Evolutionary conservation across 768 basidiomycete species (phyloP), one percentile per base, ranked within the genome.

Genomic region (Cystobasidium tubakii): DNA sequence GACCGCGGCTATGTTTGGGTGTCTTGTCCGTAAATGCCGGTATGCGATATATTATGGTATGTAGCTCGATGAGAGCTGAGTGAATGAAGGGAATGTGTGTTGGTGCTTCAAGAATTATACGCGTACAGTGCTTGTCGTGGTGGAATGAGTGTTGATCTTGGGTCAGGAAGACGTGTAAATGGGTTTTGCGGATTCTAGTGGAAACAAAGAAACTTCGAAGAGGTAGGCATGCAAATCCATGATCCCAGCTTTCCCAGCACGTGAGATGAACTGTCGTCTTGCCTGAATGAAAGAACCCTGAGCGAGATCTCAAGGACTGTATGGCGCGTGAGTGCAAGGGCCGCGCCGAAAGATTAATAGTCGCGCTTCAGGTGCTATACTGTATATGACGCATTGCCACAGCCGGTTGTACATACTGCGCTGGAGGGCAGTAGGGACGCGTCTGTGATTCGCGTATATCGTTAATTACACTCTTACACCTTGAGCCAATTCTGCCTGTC

Each of bases 71-170:
- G 46, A 17, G n/a, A 17, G n/a, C n/a, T 50, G n/a, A 42, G 42
- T 42, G 42, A 50, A 50, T 50, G n/a, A n/a, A 50, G 46, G 46
- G 46, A 50, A 50, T 50, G 46, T 50, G 46, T 50, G n/a, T 15
- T 3, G 39, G 15, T 39, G 39, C 7, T 39, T 39, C 15, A 15
- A 3, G 46, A 12, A 50, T 15, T n/a, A 4, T 17, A 50, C 46
- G 46, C 46, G 46, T 50, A 50, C 7, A 50, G 46, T 50, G 46
- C n/a, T n/a, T 50, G 46, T 50, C 46, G 46, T 50, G 42, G 42
- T 42, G 42, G 17, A 7, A 42, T 42, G 42, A 17, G 42, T 7
- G n/a, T 39, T 39, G 39, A 39, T 39, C 7, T 39, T 50, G 21
- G 46, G n/a, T n/a, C n/a, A n/a, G 21, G 21, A 50, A 50, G n/a